Evolutionary conservation across 2,329 filamentous ascomycete species (phyloP), one percentile per base, ranked within the genome.

Genomic region (Plenodomus lindquistii): DNA sequence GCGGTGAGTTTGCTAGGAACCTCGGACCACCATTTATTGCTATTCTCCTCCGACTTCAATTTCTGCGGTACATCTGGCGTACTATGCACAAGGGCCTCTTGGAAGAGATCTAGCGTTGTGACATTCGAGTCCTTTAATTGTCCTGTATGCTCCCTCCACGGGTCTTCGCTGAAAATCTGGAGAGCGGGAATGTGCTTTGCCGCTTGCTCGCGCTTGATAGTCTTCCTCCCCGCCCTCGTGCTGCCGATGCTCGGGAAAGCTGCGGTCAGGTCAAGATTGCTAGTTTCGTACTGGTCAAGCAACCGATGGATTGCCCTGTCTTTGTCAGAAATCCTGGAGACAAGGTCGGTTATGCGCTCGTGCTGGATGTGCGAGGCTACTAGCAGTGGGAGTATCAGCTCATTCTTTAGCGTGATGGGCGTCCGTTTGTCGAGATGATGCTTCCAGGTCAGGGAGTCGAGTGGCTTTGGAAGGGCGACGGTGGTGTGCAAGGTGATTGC

Each of bases 391-490:
- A 79, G 65, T 9, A 85, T 71, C 18, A 86, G 65, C 39, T 80
- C 72, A 37, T 70, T 68, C 11, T 76, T 79, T n/a, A 83, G 62
- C 3, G 67, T 69, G 5, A 68, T 66, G 4, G 74, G 63, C 1
- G 72, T 55, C 24, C 73, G 69, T 40, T 69, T 77, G 7, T 57
- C 67, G 16, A 93, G 72, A 40, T 79, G 71, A 46, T 91, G 77
- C 0, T 79, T 79, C 89, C 89, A 93, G 50, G 75, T 74, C 29
- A 93, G 74, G 4, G 83, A 79, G 40, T 78, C 75, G 22, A 91
- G 75, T 1, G 84, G 84, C n/a, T 75, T 70, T 1, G 86, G 85
- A 11, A 93, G 76, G 8, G 79, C 72, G 46, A 83, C 84, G 3
- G 77, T 84, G 21, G 87, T 74, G 35, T 79, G 76, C 31, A 91